A percentile compares a stretch with the other conserved stretches of the same genome.
Conservation (phyloP, 495 filamentous ascomycete genomes). For the Pyrenula aspistea region DNA sequence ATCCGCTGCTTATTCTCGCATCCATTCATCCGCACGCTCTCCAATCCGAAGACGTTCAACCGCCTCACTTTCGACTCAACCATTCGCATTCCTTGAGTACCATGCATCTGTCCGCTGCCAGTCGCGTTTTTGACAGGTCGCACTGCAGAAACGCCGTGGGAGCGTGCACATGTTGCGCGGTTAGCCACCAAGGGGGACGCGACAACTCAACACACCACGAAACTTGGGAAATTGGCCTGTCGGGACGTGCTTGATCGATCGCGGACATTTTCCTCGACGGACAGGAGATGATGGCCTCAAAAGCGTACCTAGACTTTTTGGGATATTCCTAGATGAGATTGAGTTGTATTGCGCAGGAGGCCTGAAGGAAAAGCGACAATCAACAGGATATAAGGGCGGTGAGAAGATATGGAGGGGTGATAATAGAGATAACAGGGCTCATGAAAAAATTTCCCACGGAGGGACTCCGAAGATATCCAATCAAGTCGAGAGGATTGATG, state of each 20-base stretch:
- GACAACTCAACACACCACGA: neutral
- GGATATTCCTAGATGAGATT: neutral
- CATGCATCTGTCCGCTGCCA: neutral
- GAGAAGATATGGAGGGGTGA: neutral
- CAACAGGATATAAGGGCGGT: neutral
- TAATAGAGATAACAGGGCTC: neutral
- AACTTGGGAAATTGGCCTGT: neutral
- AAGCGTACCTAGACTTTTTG: too few relatives aligned
- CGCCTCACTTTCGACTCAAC: too few relatives aligned
- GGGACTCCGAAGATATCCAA: too few relatives aligned
- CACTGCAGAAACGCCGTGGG: neutral
- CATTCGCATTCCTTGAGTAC: too few relatives aligned
- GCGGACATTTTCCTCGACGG: neutral
- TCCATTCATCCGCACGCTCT: too few relatives aligned
- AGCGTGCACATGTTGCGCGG: neutral
- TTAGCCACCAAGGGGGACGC: neutral
- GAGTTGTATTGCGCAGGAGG: neutral
- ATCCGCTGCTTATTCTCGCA: too few relatives aligned
- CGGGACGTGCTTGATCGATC: neutral
- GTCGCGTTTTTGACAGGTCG: neutral
- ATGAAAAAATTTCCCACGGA: too few relatives aligned
- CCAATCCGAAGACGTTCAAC: too few relatives aligned
- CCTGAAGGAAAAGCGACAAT: neutral
- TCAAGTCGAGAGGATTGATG: neutral
- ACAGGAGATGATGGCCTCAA: neutral